These are phyloP conservation scores for Schizophyllum commune DNA, from an alignment of 1,284 basidiomycete species.

Conservation along the genomic window DNA sequence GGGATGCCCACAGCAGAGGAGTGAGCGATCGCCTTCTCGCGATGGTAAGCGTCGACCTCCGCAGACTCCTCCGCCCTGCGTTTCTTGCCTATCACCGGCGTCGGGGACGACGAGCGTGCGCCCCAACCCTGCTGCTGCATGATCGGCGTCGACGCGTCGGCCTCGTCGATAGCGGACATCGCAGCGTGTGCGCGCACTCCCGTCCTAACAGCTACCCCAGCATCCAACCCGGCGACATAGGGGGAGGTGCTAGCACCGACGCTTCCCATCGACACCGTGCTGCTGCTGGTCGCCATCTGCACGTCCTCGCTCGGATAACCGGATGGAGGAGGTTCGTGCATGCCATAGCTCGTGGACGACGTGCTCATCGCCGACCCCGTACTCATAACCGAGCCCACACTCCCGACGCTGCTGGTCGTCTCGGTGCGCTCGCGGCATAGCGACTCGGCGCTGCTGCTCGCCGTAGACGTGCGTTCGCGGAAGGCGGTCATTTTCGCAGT, in stretches of 20 bases:
- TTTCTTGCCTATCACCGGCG: background rate
- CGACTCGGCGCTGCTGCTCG: background rate
- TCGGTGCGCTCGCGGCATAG: background rate
- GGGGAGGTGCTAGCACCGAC: background rate
- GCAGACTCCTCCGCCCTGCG: background rate
- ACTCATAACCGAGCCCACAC: background rate
- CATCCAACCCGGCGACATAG: background rate
- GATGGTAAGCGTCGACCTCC: background rate
- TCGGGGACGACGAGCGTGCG: background rate
- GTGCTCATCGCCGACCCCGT: background rate
- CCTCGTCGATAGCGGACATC: background rate
- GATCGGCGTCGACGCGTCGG: background rate
- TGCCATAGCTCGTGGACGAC: background rate
- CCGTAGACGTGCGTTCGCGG: background rate
- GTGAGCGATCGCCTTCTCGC: no score
- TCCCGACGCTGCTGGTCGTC: background rate
- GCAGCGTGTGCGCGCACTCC: no score
- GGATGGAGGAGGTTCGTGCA: no score
- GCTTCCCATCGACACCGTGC: no score
- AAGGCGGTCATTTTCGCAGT: background rate
- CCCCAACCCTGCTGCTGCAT: background rate
- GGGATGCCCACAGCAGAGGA: no score
- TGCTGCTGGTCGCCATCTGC: no score
- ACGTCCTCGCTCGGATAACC: no score
- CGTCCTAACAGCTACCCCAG: no score